These are phyloP conservation scores for Plasmopara muralis DNA, from an alignment of 352 stramenopile genomes.

Conservation along the genomic window DNA sequence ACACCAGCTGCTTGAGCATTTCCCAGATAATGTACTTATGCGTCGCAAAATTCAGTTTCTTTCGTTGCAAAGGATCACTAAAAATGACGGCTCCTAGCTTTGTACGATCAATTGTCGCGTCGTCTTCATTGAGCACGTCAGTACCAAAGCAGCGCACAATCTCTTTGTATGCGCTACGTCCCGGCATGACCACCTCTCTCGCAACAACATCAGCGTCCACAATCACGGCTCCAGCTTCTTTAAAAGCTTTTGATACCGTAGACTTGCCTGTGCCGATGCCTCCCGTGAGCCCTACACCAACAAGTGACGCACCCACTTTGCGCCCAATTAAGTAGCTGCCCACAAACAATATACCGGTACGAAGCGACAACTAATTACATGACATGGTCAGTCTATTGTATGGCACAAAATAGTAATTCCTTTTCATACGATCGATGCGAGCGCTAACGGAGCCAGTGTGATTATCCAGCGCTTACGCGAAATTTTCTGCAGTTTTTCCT, in stretches of 20 bases:
- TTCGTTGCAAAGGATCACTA: constrained; percentile 58
- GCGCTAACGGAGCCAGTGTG: constrained; percentile 27
- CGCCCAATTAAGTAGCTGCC: constrained; percentile 33
- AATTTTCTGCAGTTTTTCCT: constrained; percentile 38
- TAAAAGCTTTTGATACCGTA: constrained; percentile 63
- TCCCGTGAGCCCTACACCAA: constrained; percentile 75
- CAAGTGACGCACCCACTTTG: constrained; percentile 44
- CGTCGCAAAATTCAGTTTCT: constrained; percentile 72
- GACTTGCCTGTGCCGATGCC: constrained; percentile 83
- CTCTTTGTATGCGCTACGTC: constrained; percentile 57
- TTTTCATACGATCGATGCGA: constrained; percentile 38
- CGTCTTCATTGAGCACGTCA: constrained; percentile 62
- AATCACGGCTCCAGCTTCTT: constrained; percentile 54
- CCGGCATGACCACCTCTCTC: constrained; percentile 71
- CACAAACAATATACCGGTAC: constrained; percentile 18
- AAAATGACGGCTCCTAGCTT: constrained; percentile 86
- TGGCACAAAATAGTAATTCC: not conserved
- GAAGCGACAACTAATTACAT: constrained; percentile 32
- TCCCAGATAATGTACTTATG: constrained; percentile 85
- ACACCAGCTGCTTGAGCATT: constrained; percentile 83
- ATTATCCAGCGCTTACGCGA: constrained; percentile 44
- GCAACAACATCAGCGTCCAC: constrained; percentile 80
- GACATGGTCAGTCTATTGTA: not conserved
- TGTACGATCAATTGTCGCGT: constrained; percentile 70
- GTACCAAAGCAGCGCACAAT: constrained; percentile 72